Percentiles rank a stretch among this genome's conserved stretches.
Conservation (phyloP, 2,329 filamentous ascomycete genomes). For the Aotearoamyces nothofagi region DNA sequence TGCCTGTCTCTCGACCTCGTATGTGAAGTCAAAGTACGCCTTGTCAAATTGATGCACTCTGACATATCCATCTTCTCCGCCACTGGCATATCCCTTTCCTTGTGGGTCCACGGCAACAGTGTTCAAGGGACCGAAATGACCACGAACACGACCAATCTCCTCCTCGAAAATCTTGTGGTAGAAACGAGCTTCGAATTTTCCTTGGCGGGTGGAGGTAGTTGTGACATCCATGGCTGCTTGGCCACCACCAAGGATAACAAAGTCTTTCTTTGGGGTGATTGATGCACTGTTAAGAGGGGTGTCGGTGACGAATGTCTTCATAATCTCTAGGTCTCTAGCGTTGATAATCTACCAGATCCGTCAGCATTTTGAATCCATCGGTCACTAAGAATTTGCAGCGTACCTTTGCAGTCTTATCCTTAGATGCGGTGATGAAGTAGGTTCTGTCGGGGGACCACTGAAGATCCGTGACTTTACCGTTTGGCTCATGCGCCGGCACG, state of each 20-base stretch:
- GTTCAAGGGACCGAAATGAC: slow-evolving; percentile 94
- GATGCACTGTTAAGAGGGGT: slow-evolving; percentile 92
- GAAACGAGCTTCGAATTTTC: slow-evolving; percentile 98
- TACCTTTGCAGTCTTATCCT: slow-evolving; percentile 94
- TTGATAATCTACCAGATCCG: slow-evolving; percentile 51
- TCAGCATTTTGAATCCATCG: too few relatives aligned
- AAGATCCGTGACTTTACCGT: slow-evolving; percentile 66
- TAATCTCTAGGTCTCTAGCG: slow-evolving; percentile 69
- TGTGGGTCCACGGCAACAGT: slow-evolving; percentile 88
- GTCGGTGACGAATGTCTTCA: slow-evolving; percentile 86
- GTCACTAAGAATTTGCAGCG: too few relatives aligned
- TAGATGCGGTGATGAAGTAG: slow-evolving; percentile 96
- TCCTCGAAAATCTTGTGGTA: slow-evolving; percentile 99
- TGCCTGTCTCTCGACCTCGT: slow-evolving; percentile 86
- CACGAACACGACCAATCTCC: slow-evolving; percentile 91
- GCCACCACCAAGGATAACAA: slow-evolving; percentile 92
- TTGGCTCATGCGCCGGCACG: slow-evolving; percentile 72
- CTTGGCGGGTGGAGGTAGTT: slow-evolving; percentile 81
- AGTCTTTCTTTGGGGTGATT: slow-evolving; percentile 93
- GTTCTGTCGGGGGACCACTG: slow-evolving; percentile 91
- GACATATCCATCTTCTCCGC: slow-evolving; percentile 97
- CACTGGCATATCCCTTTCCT: slow-evolving; percentile 84
- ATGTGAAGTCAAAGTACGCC: slow-evolving; percentile 96
- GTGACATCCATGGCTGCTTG: slow-evolving; percentile 99
- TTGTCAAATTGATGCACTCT: slow-evolving; percentile 98